These are phyloP conservation scores for Lasiosphaeria miniovina DNA, from an alignment of 495 filamentous ascomycete species.

Conservation along the genomic window DNA sequence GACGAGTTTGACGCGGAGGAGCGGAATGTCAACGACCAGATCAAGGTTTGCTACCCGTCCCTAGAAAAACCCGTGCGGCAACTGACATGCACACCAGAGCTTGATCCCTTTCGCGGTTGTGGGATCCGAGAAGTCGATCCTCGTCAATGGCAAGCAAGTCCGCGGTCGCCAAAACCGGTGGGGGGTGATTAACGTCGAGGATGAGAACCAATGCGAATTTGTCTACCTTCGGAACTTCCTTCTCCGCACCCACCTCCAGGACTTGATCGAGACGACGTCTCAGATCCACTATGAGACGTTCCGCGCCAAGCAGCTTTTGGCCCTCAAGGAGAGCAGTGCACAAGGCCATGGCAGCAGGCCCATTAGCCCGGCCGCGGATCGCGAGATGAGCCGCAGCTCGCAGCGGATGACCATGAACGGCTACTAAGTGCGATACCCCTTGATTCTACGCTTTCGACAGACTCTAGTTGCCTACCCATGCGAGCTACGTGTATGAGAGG, in stretches of 20 bases:
- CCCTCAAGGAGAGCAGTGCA: conserved; percentile 95
- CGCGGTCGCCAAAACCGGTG: conserved; percentile 98
- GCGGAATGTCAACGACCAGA: conserved; percentile 85
- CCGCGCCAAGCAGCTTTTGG: conserved; percentile 97
- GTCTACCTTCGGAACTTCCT: conserved; percentile 97
- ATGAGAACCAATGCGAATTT: conserved; percentile 99
- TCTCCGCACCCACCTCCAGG: conserved; percentile 91
- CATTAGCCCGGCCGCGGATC: conserved; percentile 89
- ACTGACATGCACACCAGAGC: conserved; percentile 51
- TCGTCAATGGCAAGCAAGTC: conserved; percentile 95
- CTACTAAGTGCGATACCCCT: conserved; percentile 55
- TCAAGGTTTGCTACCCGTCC: conserved; percentile 67
- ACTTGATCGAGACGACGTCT: conserved; percentile 98
- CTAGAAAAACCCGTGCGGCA: no score
- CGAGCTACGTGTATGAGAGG: conserved; percentile 16
- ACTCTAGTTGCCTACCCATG: conserved; percentile 7
- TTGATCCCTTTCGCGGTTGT: conserved; percentile 98
- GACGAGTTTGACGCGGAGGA: conserved; percentile 98
- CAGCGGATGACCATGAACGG: conserved; percentile 98
- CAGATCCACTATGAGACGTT: conserved; percentile 99
- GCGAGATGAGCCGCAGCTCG: conserved; percentile 93
- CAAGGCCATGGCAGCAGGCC: conserved; percentile 84
- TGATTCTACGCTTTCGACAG: conserved; percentile 6
- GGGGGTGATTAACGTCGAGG: conserved; percentile 99
- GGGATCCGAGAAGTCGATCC: conserved; percentile 94